Evolutionary conservation across 2,329 filamentous ascomycete species (phyloP).

Genomic region (Apiospora malaysiana): DNA sequence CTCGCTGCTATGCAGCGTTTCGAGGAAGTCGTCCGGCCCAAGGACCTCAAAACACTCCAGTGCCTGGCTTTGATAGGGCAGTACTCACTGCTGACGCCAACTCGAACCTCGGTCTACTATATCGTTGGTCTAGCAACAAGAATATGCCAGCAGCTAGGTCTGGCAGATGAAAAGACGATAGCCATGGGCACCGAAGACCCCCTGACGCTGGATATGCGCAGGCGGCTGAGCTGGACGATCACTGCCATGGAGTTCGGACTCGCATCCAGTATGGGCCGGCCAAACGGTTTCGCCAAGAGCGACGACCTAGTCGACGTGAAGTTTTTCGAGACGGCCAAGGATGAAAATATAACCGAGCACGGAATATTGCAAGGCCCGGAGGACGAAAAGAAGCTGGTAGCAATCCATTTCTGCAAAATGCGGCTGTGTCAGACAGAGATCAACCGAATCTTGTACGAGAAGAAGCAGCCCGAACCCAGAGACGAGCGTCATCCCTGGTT

Average conservation of each 20-base stretch:
- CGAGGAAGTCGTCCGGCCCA: constrained; percentile 82
- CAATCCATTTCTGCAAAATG: constrained; percentile 95
- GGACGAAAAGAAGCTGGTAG: constrained; percentile 83
- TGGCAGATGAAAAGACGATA: constrained; percentile 90
- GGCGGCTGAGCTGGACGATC: constrained; percentile 87
- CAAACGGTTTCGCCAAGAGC: constrained; percentile 81
- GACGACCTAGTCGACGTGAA: constrained; percentile 84
- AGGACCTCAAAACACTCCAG: constrained; percentile 88
- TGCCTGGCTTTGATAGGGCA: constrained; percentile 87
- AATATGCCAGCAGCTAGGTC: constrained; percentile 85
- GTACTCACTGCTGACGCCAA: constrained; percentile 92
- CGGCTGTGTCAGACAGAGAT: constrained; percentile 87
- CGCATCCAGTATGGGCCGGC: constrained; percentile 85
- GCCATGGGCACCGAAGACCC: constrained; percentile 68
- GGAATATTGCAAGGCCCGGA: constrained; percentile 76
- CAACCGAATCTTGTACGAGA: constrained; percentile 82
- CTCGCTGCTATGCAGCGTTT: constrained; percentile 85
- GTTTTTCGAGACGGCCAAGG: constrained; percentile 83
- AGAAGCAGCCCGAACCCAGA: constrained; percentile 76
- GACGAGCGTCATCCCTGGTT: constrained; percentile 91
- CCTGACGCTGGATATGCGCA: constrained; percentile 85
- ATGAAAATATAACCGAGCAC: constrained; percentile 79
- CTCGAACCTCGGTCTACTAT: constrained; percentile 90
- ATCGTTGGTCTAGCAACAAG: constrained; percentile 87
- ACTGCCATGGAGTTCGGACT: constrained; percentile 88